These are phyloP conservation scores for Hanseniaspora valbyensis DNA, from an alignment of 805 yeast genomes.

Conservation along the genomic window DNA sequence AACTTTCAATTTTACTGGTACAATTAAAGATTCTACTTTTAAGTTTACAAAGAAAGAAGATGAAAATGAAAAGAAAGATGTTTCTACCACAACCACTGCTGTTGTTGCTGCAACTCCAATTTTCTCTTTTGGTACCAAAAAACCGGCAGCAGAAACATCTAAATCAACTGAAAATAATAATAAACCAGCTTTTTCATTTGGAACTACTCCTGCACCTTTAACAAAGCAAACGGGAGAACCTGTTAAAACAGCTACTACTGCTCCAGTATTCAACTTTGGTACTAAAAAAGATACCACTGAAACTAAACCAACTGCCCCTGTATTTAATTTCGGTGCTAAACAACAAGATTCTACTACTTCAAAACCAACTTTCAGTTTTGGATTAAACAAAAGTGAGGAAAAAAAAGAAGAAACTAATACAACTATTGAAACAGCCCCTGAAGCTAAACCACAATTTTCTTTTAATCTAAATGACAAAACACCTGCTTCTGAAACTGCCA, in stretches of 20 bases:
- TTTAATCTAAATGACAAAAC: slow-evolving; percentile 21
- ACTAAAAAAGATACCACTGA: slow-evolving; percentile 1
- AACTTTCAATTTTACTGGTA: slow-evolving; percentile 30
- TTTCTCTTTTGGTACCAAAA: background rate
- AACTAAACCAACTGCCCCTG: slow-evolving; percentile 13
- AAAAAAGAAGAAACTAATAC: background rate
- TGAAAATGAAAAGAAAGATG: background rate
- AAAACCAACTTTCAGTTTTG: background rate
- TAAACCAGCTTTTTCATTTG: slow-evolving; percentile 25
- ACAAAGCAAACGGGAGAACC: slow-evolving; percentile 14
- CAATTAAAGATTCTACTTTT: slow-evolving; percentile 30
- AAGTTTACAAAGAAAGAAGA: slow-evolving; percentile 21
- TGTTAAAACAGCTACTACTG: slow-evolving; percentile 6
- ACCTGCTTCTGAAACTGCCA: slow-evolving; percentile 9
- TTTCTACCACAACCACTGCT: no score
- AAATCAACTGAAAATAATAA: slow-evolving; percentile 14
- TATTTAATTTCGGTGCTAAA: background rate
- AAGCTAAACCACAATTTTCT: slow-evolving; percentile 17
- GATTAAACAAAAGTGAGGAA: background rate
- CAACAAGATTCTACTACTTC: background rate
- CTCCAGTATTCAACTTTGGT: slow-evolving; percentile 7
- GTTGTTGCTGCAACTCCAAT: background rate
- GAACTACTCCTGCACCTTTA: slow-evolving; percentile 11
- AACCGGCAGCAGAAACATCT: background rate
- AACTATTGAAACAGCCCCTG: background rate